Conservation (phyloP, 306 rosid genomes). For the Lathyrus sativus region DNA sequence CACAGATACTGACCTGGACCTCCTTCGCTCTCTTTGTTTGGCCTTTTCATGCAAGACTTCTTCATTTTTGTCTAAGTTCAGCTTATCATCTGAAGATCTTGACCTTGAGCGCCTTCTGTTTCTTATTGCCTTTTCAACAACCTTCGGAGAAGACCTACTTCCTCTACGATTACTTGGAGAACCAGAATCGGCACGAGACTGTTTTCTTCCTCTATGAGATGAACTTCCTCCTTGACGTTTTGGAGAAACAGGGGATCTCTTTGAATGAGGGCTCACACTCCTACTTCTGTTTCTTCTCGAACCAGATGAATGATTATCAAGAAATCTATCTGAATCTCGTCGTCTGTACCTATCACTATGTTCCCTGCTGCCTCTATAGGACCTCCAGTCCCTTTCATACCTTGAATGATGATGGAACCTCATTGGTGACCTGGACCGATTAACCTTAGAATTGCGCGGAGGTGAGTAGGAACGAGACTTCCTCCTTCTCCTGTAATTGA, state of each 20-base stretch:
- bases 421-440: constrained; percentile 78
- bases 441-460: constrained; percentile 61
- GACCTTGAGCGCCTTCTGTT: constrained; percentile 79
- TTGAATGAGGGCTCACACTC: constrained; percentile 66
- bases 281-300: constrained; percentile 74
- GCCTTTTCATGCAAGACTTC: constrained; percentile 54
- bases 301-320: constrained; percentile 53
- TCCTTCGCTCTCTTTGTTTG: constrained; percentile 65
- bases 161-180: constrained; percentile 63
- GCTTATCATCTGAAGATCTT: constrained; percentile 63
- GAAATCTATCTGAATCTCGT: constrained; percentile 68
- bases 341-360: constrained; percentile 66
- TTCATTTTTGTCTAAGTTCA: constrained; percentile 50
- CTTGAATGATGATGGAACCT: constrained; percentile 58
- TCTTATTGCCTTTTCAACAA: constrained; percentile 55
- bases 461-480: constrained; percentile 92
- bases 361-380: constrained; percentile 67
- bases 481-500: constrained; percentile 65
- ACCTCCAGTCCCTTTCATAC: constrained; percentile 64
- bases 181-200: constrained; percentile 59
- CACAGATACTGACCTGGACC: constrained; percentile 68
- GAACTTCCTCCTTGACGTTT: constrained; percentile 64
- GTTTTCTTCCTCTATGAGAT: constrained; percentile 62
- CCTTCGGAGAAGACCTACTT: constrained; percentile 73
- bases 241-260: constrained; percentile 76